These are phyloP conservation scores for Phytophthora ramorum DNA, from an alignment of 352 stramenopile species.

Conservation along the genomic window DNA sequence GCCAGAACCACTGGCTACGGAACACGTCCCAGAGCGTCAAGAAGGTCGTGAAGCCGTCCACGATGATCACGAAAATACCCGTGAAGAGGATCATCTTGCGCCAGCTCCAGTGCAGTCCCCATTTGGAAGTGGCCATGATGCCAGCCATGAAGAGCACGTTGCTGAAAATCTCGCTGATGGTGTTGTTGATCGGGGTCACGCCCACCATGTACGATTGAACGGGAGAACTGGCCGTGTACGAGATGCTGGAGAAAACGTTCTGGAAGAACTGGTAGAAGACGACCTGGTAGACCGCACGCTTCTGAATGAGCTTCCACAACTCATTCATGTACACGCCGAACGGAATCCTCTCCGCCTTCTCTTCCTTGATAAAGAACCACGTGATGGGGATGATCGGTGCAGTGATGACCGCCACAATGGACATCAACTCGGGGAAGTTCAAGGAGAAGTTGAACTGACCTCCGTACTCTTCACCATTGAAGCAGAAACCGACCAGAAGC, in stretches of 20 bases:
- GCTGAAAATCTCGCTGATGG: constrained; percentile 27
- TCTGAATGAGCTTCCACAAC: constrained; percentile 24
- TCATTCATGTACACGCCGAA: constrained; percentile 9
- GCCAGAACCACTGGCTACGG: constrained; percentile 49
- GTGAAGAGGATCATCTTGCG: constrained; percentile 28
- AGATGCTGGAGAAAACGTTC: constrained; percentile 31
- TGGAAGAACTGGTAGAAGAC: constrained; percentile 31
- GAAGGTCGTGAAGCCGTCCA: constrained; percentile 40
- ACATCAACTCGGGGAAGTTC: constrained; percentile 29
- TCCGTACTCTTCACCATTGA: constrained; percentile 13
- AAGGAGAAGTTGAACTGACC: constrained; percentile 51
- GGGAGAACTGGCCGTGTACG: constrained; percentile 21
- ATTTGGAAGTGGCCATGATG: constrained; percentile 33
- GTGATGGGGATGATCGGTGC: constrained; percentile 26
- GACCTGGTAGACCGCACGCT: constrained; percentile 40
- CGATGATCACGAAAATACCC: constrained; percentile 15
- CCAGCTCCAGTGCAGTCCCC: constrained; percentile 40
- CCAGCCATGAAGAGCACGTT: constrained; percentile 27
- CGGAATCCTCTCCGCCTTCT: constrained; percentile 12
- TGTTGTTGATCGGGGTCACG: constrained; percentile 34
- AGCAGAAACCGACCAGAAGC: constrained; percentile 2
- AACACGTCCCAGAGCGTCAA: constrained; percentile 49
- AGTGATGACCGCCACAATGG: constrained; percentile 9
- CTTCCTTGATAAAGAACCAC: constrained; percentile 38
- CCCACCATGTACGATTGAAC: constrained; percentile 32